These are phyloP conservation scores for Cyclostephanos tholiformis DNA, from an alignment of 108 stramenopile species.

Conservation along the genomic window DNA sequence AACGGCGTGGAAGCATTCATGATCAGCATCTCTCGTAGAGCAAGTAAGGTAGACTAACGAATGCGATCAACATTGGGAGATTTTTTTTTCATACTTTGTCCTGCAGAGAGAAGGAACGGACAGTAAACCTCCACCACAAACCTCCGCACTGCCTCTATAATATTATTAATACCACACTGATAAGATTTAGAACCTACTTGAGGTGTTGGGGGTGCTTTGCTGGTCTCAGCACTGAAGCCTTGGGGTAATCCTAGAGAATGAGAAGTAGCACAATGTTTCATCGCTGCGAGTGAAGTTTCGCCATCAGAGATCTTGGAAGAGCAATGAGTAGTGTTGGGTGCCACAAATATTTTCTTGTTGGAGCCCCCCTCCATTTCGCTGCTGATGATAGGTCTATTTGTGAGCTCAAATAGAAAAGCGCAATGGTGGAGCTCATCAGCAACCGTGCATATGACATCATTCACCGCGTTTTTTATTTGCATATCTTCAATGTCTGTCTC, in stretches of 20 bases:
- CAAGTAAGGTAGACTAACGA: constrained; percentile 18
- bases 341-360: neutral
- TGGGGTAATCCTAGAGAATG: neutral
- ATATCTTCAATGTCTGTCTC: neutral
- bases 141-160: constrained; percentile 11
- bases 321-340: neutral
- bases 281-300: neutral
- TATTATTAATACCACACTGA: neutral
- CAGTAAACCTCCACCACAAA: constrained; percentile 17
- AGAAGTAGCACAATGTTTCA: neutral
- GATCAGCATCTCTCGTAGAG: constrained; percentile 25
- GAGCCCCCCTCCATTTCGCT: neutral
- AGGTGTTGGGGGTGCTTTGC: neutral
- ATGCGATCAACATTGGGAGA: constrained; percentile 14
- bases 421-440: constrained; percentile 7
- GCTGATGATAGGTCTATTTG: neutral
- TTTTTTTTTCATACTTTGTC: neutral
- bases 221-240: neutral
- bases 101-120: constrained; percentile 20
- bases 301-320: neutral
- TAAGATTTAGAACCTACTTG: neutral
- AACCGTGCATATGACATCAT: neutral
- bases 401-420: constrained; percentile 2
- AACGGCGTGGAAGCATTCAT: constrained; percentile 12
- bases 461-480: constrained; percentile 2